Base-by-base conservation (phyloP, 2,329 filamentous ascomycete genomes). In the Seiridium unicorne region DNA sequence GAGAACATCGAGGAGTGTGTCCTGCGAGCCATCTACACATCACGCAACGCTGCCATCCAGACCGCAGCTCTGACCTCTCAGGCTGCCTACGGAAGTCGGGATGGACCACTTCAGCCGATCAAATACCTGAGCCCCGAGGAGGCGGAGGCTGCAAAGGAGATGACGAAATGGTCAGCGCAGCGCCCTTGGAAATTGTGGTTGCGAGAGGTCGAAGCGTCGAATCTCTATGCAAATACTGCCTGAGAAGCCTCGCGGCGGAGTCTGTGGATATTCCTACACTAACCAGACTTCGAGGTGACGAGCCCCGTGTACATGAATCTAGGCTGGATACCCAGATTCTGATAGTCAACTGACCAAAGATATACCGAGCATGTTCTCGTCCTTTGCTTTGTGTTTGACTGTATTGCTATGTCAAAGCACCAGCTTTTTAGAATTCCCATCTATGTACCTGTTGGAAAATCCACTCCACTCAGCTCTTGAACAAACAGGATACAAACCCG, bases 11-110 rank as follows among this genome's bases (percentile, higher is more conserved):
- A 77, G 62, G 69, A 73, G 55, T 76, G 71, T 2, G 77, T 81
- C 5, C 74, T 75, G 57, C 68, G 74, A 18, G 74, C 76, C 1
- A 65, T 81, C 2, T 81, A 81, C 60, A 80, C 79, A 0, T 69
- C 73, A 59, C 69, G 72, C 61, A 80, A 80, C 61, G 79, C 79
- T 1, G 65, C 65, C 5, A 70, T 79, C 4, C 78, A 80, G 65
- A 73, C 74, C 1, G 70, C 71, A 36, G 76, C 77, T 3, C 62
- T 79, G 59, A 66, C 63, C 3, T 32, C 51, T 34, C 51, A 48
- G 26, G 51, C 51, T 11, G 51, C 58, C 4, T 60, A 60, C 40
- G 58, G 51, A n/a, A 47, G 40, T 10, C 51, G 53, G 7, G 58
- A 60, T 13, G 58, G 58, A 3, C 57, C 49, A 5, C 48, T 59